Conservation (phyloP, 441 rosid genomes). For the Dalechampia spathulata region DNA sequence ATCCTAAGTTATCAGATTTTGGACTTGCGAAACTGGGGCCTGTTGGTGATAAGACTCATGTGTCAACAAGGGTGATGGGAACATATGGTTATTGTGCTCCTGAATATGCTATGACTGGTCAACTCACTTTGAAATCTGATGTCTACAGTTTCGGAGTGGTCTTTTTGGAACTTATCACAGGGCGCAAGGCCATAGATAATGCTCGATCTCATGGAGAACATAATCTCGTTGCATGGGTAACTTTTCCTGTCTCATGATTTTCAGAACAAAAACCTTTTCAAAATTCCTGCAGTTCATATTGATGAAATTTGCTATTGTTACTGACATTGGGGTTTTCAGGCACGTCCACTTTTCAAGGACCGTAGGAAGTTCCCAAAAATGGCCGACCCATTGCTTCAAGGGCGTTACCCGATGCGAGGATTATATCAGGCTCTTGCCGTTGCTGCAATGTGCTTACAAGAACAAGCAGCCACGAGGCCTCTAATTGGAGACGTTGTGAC, state of each 20-base stretch:
- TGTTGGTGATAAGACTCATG: slow-evolving; percentile 97
- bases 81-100: slow-evolving; percentile 99
- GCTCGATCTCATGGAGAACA: slow-evolving; percentile 74
- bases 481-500: slow-evolving; percentile 94
- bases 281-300: no score
- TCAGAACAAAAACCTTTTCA: no score
- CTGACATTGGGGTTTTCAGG: slow-evolving; percentile 39
- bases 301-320: no score
- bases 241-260: slow-evolving; percentile 13
- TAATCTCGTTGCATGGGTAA: slow-evolving; percentile 98
- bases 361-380: slow-evolving; percentile 94
- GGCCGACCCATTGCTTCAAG: slow-evolving; percentile 93
- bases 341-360: slow-evolving; percentile 91
- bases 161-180: slow-evolving; percentile 93
- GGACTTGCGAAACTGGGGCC: slow-evolving; percentile 97
- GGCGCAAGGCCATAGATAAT: slow-evolving; percentile 96
- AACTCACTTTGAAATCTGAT: slow-evolving; percentile 89
- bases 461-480: slow-evolving; percentile 98
- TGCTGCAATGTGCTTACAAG: slow-evolving; percentile 98
- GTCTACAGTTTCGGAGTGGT: slow-evolving; percentile 98
- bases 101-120: slow-evolving; percentile 98
- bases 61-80: slow-evolving; percentile 98
- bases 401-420: slow-evolving; percentile 91
- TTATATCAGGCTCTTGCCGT: slow-evolving; percentile 97
- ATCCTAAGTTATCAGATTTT: slow-evolving; percentile 92